These are phyloP conservation scores for Peziza echinospora DNA, from an alignment of 495 filamentous ascomycete species.

Conservation along the genomic window DNA sequence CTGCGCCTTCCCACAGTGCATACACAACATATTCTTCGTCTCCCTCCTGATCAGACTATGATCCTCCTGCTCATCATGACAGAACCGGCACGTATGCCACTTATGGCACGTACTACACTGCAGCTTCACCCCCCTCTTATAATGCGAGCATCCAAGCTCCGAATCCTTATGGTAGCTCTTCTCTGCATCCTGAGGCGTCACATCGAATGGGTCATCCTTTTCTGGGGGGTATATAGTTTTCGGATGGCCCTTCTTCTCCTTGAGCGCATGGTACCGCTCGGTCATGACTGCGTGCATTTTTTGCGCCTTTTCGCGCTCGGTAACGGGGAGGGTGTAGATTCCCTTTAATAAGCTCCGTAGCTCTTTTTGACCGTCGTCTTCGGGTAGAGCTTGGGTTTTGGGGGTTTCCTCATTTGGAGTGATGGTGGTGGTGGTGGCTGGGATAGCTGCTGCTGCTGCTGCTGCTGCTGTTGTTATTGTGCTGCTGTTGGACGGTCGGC, in stretches of 20 bases:
- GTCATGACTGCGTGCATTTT: conserved; percentile 68
- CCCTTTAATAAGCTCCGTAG: conserved; percentile 55
- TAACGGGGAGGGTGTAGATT: conserved; percentile 43
- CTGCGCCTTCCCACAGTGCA: conserved; percentile 79
- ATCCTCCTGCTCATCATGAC: conserved; percentile 71
- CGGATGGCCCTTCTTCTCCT: conserved; percentile 11
- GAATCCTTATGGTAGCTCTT: conserved; percentile 23
- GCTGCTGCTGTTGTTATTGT: not conserved
- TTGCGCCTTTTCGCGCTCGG: conserved; percentile 55
- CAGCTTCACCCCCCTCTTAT: conserved; percentile 84
- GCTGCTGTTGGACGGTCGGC: no score
- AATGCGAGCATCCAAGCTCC: conserved; percentile 69
- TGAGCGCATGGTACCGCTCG: conserved; percentile 42
- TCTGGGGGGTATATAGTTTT: conserved; percentile 18
- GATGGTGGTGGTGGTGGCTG: conserved; percentile 4
- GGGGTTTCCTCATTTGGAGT: conserved; percentile 6
- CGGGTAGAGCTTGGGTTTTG: conserved; percentile 36
- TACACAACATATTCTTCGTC: conserved; percentile 93
- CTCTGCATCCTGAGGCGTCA: conserved; percentile 32
- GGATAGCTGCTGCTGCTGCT: conserved; percentile 2
- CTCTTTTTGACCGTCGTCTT: conserved; percentile 74
- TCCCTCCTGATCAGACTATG: conserved; percentile 60
- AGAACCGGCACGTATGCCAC: conserved; percentile 93
- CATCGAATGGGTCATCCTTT: conserved; percentile 35
- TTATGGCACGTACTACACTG: conserved; percentile 72